These are phyloP conservation scores for Aristolochia californica DNA, from an alignment of 164 flowering plant species.

Conservation along the genomic window DNA sequence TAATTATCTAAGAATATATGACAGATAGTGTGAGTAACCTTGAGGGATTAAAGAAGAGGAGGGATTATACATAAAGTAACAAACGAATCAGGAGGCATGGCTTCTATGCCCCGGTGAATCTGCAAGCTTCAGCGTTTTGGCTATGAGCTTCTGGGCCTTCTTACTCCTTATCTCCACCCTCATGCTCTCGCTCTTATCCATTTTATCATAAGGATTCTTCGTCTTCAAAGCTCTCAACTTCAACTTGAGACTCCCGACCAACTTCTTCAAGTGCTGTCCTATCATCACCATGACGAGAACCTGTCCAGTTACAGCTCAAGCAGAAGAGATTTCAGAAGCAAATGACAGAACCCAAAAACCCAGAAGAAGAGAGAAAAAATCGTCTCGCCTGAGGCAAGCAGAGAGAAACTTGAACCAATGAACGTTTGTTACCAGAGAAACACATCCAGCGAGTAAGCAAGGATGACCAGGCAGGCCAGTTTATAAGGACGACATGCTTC, in stretches of 20 bases:
- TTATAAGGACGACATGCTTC: no score
- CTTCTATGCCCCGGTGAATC: conserved; percentile 54
- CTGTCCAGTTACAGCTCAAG: background rate
- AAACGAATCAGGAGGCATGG: conserved; percentile 25
- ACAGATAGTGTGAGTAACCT: background rate
- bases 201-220: conserved; percentile 54
- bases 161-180: conserved; percentile 68
- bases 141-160: conserved; percentile 57
- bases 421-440: no score
- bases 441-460: no score
- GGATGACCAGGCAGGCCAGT: no score
- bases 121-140: conserved; percentile 55
- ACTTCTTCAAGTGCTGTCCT: conserved; percentile 32
- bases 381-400: no score
- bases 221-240: conserved; percentile 36
- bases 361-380: no score
- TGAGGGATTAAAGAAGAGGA: background rate
- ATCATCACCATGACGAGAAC: conserved; percentile 24
- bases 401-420: no score
- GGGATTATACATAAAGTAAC: background rate
- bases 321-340: background rate
- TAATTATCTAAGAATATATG: no score
- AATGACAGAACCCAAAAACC: background rate
- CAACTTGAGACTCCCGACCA: conserved; percentile 42
- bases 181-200: conserved; percentile 86